A percentile compares a stretch with the other conserved stretches of the same genome.
Evolutionary conservation across 495 filamentous ascomycete genomes (phyloP).

Genomic region (Cryomyces minteri): DNA sequence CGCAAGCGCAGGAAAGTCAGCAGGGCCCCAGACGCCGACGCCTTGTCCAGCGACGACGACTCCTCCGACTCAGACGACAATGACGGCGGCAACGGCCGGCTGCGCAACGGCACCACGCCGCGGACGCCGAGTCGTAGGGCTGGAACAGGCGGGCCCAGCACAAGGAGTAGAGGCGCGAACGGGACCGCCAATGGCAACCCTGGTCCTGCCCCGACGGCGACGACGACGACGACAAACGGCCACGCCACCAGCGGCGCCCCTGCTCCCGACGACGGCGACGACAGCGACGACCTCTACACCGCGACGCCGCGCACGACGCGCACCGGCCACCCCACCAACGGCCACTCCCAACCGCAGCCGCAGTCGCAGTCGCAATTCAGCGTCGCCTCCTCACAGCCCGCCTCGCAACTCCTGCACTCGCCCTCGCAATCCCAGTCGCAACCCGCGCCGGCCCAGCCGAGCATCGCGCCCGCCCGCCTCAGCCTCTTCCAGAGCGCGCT

Average conservation of each 20-base stretch:
- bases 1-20: constrained; percentile 45
- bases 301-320: constrained; percentile 34
- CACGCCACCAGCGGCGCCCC: constrained; percentile 3
- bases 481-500: constrained; percentile 59
- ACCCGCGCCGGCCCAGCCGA: constrained; percentile 8
- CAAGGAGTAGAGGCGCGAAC: constrained; percentile 3
- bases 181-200: neutral
- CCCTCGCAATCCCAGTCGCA: constrained; percentile 32
- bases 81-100: constrained; percentile 17
- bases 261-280: constrained; percentile 28
- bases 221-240: constrained; percentile 2
- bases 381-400: constrained; percentile 47
- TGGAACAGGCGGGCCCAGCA: neutral
- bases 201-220: no score
- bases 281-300: constrained; percentile 36
- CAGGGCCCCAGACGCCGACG: constrained; percentile 14
- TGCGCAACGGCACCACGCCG: neutral
- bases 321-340: constrained; percentile 19
- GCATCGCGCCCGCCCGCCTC: constrained; percentile 45
- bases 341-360: neutral
- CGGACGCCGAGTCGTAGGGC: neutral
- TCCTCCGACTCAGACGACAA: constrained; percentile 33
- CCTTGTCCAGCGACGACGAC: constrained; percentile 17
- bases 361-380: constrained; percentile 41
- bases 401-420: constrained; percentile 35